phyloP scores from a whole-genome alignment of 208 protist species.

The Acanthamoeba royreba region DNA sequence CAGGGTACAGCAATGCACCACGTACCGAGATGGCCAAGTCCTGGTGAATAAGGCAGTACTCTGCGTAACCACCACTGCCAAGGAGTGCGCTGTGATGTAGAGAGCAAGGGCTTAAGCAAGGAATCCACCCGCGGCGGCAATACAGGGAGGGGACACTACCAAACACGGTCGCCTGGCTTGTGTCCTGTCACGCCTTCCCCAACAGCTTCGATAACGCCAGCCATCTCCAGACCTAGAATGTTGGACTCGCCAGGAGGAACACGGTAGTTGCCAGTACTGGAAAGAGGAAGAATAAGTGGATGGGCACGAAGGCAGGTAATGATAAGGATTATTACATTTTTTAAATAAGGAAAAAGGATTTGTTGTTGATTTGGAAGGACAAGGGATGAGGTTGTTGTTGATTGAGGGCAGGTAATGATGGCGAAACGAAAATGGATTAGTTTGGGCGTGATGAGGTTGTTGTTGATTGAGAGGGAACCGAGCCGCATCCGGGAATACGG shows the following conservation, averaged over 20 bases:
- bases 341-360: no score
- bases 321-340: background rate
- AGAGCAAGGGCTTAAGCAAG: no score
- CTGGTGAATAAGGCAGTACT: conserved; percentile 83
- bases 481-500: background rate
- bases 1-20: no score
- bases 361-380: no score
- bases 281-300: conserved; percentile 47
- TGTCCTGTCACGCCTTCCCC: conserved; percentile 70
- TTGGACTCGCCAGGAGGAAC: conserved; percentile 83
- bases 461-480: background rate
- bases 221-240: conserved; percentile 89
- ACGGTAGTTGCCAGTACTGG: conserved; percentile 86
- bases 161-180: background rate
- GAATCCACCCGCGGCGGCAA: no score
- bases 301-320: background rate
- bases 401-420: no score
- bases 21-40: background rate
- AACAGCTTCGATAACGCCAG: conserved; percentile 79
- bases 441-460: background rate
- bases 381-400: no score
- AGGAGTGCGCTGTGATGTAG: conserved; percentile 87
- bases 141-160: no score
- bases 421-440: no score
- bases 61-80: conserved; percentile 88